These are phyloP conservation scores for Penicillium cataractarum DNA, from an alignment of 495 filamentous ascomycete genomes.

Conservation along the genomic window DNA sequence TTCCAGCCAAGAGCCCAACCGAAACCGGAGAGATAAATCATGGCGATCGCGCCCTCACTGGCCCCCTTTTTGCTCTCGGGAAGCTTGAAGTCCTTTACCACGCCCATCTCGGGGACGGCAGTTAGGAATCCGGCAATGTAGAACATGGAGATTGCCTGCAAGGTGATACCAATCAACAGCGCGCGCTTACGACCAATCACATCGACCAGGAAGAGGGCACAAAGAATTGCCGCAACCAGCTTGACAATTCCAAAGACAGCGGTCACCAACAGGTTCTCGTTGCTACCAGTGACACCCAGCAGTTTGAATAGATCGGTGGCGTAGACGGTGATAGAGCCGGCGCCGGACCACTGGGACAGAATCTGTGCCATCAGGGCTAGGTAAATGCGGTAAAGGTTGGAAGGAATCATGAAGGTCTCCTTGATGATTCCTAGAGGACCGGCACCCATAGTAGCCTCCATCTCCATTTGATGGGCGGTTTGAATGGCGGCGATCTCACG, in stretches of 20 bases:
- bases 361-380: slow-evolving; percentile 62
- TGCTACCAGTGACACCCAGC: slow-evolving; percentile 62
- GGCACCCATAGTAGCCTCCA: slow-evolving; percentile 61
- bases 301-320: slow-evolving; percentile 68
- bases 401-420: slow-evolving; percentile 61
- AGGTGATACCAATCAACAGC: slow-evolving; percentile 62
- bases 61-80: slow-evolving; percentile 36
- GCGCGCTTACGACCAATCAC: slow-evolving; percentile 73
- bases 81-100: slow-evolving; percentile 33
- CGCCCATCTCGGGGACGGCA: slow-evolving; percentile 52
- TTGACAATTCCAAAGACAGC: slow-evolving; percentile 75
- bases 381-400: slow-evolving; percentile 67
- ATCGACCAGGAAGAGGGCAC: slow-evolving; percentile 74
- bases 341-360: slow-evolving; percentile 71
- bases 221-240: slow-evolving; percentile 62
- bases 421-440: slow-evolving; percentile 58
- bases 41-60: slow-evolving; percentile 61
- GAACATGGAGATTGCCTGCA: slow-evolving; percentile 66
- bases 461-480: slow-evolving; percentile 69
- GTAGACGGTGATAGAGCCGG: slow-evolving; percentile 68
- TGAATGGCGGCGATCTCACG: slow-evolving; percentile 67
- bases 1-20: slow-evolving; percentile 80
- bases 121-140: slow-evolving; percentile 71
- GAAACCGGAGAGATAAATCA: slow-evolving; percentile 67
- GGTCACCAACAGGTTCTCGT: slow-evolving; percentile 66